Base-by-base conservation (phyloP, 768 basidiomycete species). In the Rubroboletus pulcherrimus region DNA sequence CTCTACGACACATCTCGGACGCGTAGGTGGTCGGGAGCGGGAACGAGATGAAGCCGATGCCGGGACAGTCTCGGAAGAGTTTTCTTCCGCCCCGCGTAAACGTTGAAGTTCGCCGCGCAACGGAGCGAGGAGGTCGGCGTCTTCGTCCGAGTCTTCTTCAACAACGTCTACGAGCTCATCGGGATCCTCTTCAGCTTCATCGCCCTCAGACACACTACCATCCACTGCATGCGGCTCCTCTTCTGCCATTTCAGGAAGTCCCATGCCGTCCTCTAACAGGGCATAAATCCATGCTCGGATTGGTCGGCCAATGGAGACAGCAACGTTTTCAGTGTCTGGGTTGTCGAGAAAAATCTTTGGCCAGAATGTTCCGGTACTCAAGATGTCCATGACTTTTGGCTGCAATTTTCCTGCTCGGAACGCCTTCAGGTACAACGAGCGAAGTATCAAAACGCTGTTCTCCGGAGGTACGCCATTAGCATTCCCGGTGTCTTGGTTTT, bases 321-420 rank as follows among this genome's bases (percentile, higher is more conserved):
- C 74, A 11, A 87, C 85, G 0, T 82, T 82, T 66, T 90, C 87
- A 31, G 79, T 49, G 67, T 93, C 90, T 0, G 91, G 91, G 60
- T 84, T 80, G 57, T 93, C 91, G 19, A 93, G 77, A 66, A 89
- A 91, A n/a, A 85, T 66, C 34, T 77, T 74, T 5, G 87, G 83
- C 87, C 88, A 92, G 54, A 76, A 84, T 1, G 87, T 83, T 17
- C 78, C 81, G 0, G 86, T 83, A 53, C 71, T 81, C 50, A 91
- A 67, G 5, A 78, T 65, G 59, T 91, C 86, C 66, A 86, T 67
- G 30, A 82, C 70, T 55, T 80, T 78, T 2, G 86, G 80, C 17
- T 81, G 74, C 19, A 92, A 68, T 1, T 68, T 66, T 4, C 88
- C 89, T 1, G 63, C 66, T 49, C 88, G 77, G 68, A 86, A 92